Evolutionary conservation across 1,284 basidiomycete species (phyloP), one percentile per base, ranked within the genome.

Genomic region (Cutaneotrichosporon arboriforme): DNA sequence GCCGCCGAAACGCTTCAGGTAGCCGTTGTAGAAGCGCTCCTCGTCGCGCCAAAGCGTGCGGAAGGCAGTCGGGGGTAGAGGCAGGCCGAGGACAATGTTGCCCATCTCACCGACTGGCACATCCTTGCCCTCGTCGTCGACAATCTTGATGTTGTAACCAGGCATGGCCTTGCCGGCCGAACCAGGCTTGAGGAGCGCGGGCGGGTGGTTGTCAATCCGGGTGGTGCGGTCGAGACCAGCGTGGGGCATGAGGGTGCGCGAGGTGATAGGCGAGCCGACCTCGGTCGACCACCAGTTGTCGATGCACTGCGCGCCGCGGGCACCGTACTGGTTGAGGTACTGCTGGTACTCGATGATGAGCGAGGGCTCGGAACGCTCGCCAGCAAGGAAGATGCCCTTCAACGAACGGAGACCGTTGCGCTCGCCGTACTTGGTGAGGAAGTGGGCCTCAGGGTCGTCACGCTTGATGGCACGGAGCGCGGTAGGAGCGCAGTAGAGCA

Each of bases 221-320:
- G 51, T 54, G 33, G 50, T 47, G 42, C 51, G 75, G 65, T 86
- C 84, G 78, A 83, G 51, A 48, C 64, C 68, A 14, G 61, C 62
- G 47, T 59, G 58, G 4, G 92, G 81, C 69, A 96, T 89, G 59
- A 97, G 79, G 44, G 54, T 52, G 21, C 58, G 58, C 31, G 58
- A 59, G 0, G 58, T 59, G 42, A 59, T 59, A 14, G 58, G 58
- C n/a, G 87, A 89, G 44, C 91, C 92, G 0, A 90, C 93, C 78
- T 97, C 92, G 5, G 92, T 97, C 81, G 94, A 91, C 84, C 87
- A 90, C 77, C 85, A 90, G 13, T 88, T 90, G 76, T 96, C 92
- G 52, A 96, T 90, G 63, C 96, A 86, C n/a, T 49, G 58, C 2
- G 58, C 48, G 22, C 51, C 58, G 1, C 48, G 49, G 4, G 58